Conservation (phyloP, 2,329 filamentous ascomycete species). For the Endoconidiophora laricicola region DNA sequence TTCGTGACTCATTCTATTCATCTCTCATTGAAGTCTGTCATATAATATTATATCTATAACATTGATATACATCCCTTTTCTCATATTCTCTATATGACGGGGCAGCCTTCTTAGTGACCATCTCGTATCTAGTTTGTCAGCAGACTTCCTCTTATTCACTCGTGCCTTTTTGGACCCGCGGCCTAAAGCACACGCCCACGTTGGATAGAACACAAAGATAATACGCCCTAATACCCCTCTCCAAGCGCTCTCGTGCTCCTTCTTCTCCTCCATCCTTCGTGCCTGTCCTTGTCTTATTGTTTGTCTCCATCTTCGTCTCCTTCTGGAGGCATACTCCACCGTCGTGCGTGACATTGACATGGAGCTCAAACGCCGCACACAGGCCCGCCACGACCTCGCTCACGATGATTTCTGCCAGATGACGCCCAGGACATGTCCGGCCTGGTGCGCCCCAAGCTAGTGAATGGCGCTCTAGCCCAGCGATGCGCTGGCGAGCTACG, state of each 20-base stretch:
- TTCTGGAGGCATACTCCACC: too few relatives aligned
- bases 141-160: background rate
- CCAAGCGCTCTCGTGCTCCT: slow-evolving; percentile 1
- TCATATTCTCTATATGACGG: background rate
- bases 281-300: too few relatives aligned
- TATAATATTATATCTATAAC: too few relatives aligned
- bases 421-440: slow-evolving; percentile 32
- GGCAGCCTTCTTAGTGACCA: background rate
- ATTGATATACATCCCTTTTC: too few relatives aligned
- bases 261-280: too few relatives aligned
- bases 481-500: slow-evolving; percentile 22
- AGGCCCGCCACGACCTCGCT: slow-evolving; percentile 27
- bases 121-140: background rate
- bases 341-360: slow-evolving; percentile 23
- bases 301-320: too few relatives aligned
- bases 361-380: slow-evolving; percentile 24
- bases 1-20: too few relatives aligned
- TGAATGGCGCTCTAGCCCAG: slow-evolving; percentile 24
- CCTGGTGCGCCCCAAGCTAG: slow-evolving; percentile 36
- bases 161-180: background rate
- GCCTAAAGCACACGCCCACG: slow-evolving; percentile 1
- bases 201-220: slow-evolving; percentile 11
- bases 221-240: slow-evolving; percentile 3
- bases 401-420: slow-evolving; percentile 34
- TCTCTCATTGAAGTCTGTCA: too few relatives aligned